A percentile compares a stretch with the other conserved stretches of the same genome.
phyloP scores from a whole-genome alignment of 1,139 yeast genomes.

The Saccharomyces hybrid region DNA sequence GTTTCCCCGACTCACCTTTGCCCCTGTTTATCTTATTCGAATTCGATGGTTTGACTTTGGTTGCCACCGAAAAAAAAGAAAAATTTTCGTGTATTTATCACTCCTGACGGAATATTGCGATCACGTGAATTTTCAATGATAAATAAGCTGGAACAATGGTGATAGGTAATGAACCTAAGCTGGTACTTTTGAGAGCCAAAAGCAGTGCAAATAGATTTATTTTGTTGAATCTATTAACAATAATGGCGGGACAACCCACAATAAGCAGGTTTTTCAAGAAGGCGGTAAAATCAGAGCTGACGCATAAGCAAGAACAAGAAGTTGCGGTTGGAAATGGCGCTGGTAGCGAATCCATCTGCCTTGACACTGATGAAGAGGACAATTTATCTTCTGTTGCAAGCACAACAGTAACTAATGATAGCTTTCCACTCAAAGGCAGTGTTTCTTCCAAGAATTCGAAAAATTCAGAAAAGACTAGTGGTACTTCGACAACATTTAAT shows the following conservation, averaged over 20 bases:
- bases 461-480: neutral
- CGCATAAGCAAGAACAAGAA: neutral
- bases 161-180: neutral
- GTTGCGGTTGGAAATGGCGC: conserved; percentile 5
- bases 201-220: neutral
- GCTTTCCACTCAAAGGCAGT: neutral
- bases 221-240: neutral
- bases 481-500: neutral
- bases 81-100: conserved; percentile 1
- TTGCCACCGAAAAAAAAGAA: conserved; percentile 1
- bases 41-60: neutral
- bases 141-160: neutral
- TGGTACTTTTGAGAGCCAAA: too few relatives aligned
- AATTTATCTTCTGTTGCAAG: neutral
- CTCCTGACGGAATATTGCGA: neutral
- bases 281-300: conserved; percentile 3
- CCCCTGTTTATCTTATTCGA: conserved; percentile 1
- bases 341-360: conserved; percentile 1
- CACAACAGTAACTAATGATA: neutral
- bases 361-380: neutral
- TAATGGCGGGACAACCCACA: conserved; percentile 23
- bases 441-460: neutral
- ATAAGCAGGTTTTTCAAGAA: conserved; percentile 28
- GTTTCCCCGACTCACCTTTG: neutral
- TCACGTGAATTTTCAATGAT: neutral